Evolutionary conservation across 2,329 filamentous ascomycete genomes (phyloP).

Genomic region (Curvularia hawaiiensis): DNA sequence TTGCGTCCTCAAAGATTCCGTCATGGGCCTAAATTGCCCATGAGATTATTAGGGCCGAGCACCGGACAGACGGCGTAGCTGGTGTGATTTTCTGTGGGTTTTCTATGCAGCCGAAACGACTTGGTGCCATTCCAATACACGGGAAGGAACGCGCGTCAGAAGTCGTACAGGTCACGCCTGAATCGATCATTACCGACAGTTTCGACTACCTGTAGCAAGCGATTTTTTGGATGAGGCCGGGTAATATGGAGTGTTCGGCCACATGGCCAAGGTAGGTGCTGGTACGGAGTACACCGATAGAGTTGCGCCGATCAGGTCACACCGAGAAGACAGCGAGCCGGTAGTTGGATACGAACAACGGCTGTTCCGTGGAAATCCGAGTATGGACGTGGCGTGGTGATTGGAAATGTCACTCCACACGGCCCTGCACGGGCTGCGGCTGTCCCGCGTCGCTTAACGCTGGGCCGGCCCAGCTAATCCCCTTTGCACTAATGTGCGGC

Average conservation of each 20-base stretch:
- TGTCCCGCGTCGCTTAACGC: not conserved
- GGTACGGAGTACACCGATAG: not conserved
- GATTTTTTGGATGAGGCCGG: not conserved
- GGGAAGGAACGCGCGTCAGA: not conserved
- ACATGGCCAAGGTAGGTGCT: not conserved
- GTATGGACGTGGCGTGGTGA: not conserved
- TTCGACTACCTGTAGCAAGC: not conserved
- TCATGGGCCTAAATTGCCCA: not conserved
- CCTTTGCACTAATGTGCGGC: constrained; percentile 1
- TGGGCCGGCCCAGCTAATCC: not conserved
- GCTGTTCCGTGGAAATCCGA: not conserved
- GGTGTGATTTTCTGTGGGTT: not conserved
- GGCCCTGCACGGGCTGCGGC: not conserved
- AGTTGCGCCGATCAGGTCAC: not conserved
- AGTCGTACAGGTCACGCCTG: not conserved
- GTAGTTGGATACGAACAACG: not conserved
- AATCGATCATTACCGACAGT: not conserved
- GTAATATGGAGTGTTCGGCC: not conserved
- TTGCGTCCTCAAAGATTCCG: not conserved
- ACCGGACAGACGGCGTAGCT: not conserved
- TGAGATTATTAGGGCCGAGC: not conserved
- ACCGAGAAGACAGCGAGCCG: not conserved
- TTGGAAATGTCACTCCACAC: not conserved
- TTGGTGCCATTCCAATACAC: not conserved
- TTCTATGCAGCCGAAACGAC: not conserved